phyloP scores from a whole-genome alignment of 805 yeast species.

The Allodekkera sacchari region DNA sequence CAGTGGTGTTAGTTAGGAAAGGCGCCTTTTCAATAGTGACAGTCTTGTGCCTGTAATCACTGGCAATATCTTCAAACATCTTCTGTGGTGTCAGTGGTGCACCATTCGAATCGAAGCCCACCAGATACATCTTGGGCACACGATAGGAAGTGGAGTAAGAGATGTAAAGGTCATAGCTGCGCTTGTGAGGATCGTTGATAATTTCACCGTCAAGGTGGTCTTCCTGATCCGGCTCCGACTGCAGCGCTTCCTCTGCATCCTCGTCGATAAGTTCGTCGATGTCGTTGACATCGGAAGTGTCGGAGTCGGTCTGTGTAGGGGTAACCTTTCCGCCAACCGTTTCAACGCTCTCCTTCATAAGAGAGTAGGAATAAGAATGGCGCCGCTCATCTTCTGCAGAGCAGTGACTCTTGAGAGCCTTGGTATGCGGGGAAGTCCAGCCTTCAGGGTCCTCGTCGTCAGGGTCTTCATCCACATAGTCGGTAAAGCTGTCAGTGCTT shows the following conservation, averaged over 20 bases:
- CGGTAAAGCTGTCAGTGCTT: conserved; percentile 13
- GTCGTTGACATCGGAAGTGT: conserved; percentile 30
- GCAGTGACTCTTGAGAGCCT: conserved; percentile 11
- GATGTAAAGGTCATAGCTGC: conserved; percentile 84
- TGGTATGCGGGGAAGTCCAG: conserved; percentile 40
- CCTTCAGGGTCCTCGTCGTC: too few species aligned
- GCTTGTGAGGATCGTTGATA: conserved; percentile 32
- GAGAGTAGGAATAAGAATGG: conserved; percentile 17
- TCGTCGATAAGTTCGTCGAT: conserved; percentile 30
- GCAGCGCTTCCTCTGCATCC: conserved; percentile 24
- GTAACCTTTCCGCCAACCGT: conserved; percentile 3
- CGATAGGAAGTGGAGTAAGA: conserved; percentile 91
- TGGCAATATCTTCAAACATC: conserved; percentile 91
- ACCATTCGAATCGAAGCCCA: conserved; percentile 80
- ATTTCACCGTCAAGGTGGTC: conserved; percentile 30
- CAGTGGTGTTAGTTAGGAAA: conserved; percentile 62
- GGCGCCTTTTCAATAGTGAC: conserved; percentile 95
- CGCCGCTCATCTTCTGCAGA: conserved; percentile 16
- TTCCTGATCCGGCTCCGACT: conserved; percentile 12
- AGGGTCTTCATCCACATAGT: conserved; percentile 2
- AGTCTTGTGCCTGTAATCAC: conserved; percentile 90
- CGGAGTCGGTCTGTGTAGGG: conserved; percentile 10
- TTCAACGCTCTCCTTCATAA: conserved; percentile 15
- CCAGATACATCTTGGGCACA: conserved; percentile 89
- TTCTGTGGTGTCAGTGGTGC: conserved; percentile 77